phyloP scores from a whole-genome alignment of 2,329 filamentous ascomycete species.

The Harringtonia lauricola region DNA sequence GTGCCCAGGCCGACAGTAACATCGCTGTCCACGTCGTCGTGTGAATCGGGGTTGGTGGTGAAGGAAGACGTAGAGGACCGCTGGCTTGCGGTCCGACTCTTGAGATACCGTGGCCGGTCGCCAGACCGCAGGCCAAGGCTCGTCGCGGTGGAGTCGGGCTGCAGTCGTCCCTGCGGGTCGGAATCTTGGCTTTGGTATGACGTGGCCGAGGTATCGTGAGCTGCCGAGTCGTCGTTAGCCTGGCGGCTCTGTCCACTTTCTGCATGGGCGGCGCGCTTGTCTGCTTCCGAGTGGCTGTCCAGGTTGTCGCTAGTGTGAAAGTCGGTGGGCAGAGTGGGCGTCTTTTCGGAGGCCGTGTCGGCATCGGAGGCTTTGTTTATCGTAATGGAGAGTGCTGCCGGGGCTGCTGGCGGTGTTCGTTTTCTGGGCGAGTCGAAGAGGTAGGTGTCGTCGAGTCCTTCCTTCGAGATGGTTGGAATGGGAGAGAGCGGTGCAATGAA shows the following conservation, averaged over 20 bases:
- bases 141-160: conserved; percentile 26
- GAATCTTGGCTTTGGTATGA: neutral
- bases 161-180: neutral
- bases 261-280: too few species aligned
- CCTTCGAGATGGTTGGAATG: conserved; percentile 33
- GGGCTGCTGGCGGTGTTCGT: conserved; percentile 9
- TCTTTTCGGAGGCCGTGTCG: neutral
- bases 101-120: conserved; percentile 45
- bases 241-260: too few species aligned
- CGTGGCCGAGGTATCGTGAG: too few species aligned
- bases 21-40: conserved; percentile 60
- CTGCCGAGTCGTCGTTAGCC: too few species aligned
- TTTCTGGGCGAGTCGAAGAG: conserved; percentile 39
- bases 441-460: conserved; percentile 47
- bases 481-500: conserved; percentile 49
- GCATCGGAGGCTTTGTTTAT: neutral
- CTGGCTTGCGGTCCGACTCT: conserved; percentile 45
- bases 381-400: neutral
- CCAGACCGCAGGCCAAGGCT: conserved; percentile 33
- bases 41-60: conserved; percentile 38
- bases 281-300: too few species aligned
- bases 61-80: conserved; percentile 51
- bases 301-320: too few species aligned
- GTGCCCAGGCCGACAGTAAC: conserved; percentile 54
- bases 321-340: too few species aligned